Conservation (phyloP, 495 filamentous ascomycete genomes). For the Tuber aestivum region DNA sequence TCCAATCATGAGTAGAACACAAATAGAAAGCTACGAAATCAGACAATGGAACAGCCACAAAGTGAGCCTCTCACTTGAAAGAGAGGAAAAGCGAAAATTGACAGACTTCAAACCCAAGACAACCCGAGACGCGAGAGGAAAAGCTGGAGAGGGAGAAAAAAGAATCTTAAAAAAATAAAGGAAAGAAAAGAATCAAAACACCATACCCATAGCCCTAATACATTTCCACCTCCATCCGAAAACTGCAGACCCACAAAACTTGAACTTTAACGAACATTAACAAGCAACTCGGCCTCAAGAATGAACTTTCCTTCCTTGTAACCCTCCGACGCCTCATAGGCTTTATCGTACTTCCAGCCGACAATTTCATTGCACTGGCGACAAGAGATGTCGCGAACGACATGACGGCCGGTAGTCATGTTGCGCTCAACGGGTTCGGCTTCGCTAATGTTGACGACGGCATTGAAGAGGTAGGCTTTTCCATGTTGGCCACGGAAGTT, state of each 20-base stretch:
- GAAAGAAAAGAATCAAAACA: background rate
- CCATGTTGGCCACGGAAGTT: conserved; percentile 98
- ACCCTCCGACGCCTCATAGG: conserved; percentile 83
- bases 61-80: background rate
- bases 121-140: background rate
- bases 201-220: conserved; percentile 6
- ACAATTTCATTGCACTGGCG: conserved; percentile 84
- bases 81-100: background rate
- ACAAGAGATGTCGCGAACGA: conserved; percentile 88
- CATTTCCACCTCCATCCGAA: background rate
- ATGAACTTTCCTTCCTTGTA: conserved; percentile 99
- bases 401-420: conserved; percentile 96
- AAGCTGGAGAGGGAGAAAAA: background rate
- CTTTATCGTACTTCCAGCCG: conserved; percentile 99
- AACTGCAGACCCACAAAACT: background rate
- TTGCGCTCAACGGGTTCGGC: conserved; percentile 81
- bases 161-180: background rate
- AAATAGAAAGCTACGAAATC: background rate
- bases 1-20: conserved; percentile 5
- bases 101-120: background rate
- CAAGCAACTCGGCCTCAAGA: conserved; percentile 81
- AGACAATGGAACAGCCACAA: background rate
- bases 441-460: conserved; percentile 78
- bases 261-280: conserved; percentile 31
- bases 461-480: conserved; percentile 95